Conservation (phyloP, 2,329 filamentous ascomycete genomes). For the Cladophialophora psammophila region DNA sequence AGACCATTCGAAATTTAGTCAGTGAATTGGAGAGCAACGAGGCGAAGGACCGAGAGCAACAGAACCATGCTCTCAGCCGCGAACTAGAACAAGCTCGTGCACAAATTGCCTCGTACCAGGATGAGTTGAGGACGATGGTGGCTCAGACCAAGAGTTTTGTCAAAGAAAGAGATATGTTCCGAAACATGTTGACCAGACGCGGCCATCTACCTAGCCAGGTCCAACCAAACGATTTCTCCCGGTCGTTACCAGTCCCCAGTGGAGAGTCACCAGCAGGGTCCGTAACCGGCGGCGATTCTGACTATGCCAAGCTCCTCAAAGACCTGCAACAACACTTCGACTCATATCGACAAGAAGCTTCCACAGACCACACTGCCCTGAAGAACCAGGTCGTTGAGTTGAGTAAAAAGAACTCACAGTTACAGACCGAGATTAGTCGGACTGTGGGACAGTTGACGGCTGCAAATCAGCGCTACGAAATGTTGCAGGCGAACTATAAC, state of each 20-base stretch:
- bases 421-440: slow-evolving; percentile 83
- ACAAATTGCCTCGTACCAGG: slow-evolving; percentile 78
- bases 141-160: slow-evolving; percentile 91
- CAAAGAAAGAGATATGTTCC: slow-evolving; percentile 96
- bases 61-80: slow-evolving; percentile 65
- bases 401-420: slow-evolving; percentile 78
- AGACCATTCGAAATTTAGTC: slow-evolving; percentile 82
- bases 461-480: slow-evolving; percentile 83
- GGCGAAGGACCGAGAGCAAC: slow-evolving; percentile 67
- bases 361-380: slow-evolving; percentile 79
- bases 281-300: slow-evolving; percentile 65
- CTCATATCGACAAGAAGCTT: slow-evolving; percentile 83
- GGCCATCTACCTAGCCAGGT: slow-evolving; percentile 67
- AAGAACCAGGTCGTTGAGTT: slow-evolving; percentile 85
- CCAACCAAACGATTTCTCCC: slow-evolving; percentile 73
- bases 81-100: slow-evolving; percentile 69
- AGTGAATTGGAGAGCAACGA: slow-evolving; percentile 92
- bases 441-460: slow-evolving; percentile 81
- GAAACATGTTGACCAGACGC: slow-evolving; percentile 85
- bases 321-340: slow-evolving; percentile 92
- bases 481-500: slow-evolving; percentile 85
- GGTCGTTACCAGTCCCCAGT: slow-evolving; percentile 66
- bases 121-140: slow-evolving; percentile 82
- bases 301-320: slow-evolving; percentile 79
- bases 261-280: slow-evolving; percentile 57